Base-by-base conservation (phyloP, 108 stramenopile species). In the Aurantiochytrium sp. region DNA sequence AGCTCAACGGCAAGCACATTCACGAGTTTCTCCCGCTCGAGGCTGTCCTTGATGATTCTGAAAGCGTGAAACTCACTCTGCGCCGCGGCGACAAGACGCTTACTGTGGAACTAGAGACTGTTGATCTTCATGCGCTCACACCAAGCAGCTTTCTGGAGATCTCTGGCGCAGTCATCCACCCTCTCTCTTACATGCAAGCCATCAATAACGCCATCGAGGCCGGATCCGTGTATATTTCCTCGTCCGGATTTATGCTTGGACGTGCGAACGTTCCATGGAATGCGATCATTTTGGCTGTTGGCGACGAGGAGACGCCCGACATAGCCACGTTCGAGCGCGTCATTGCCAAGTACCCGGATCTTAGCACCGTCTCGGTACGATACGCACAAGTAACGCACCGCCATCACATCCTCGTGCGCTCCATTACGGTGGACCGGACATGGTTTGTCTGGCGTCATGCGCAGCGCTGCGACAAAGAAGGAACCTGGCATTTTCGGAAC, bases 181-280 rank as follows among this genome's bases (percentile, higher is more conserved):
- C 90, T 0, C 72, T 92, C 29, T 73, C 88, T 87, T 89, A 88
- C 58, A 88, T 69, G 25, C 88, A 89, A 59, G 88, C 90, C 4
- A 64, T 53, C 14, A 91, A 91, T 47, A 88, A 88, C 72, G 60
- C 90, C 25, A 25, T 92, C 8, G 88, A 88, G 10, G n/a, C 42
- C 18, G 59, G 45, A 4, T 14, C 72, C 58, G 89, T 58, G 12
- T 45, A 72, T 49, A 44, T 91, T 47, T 69, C 89, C 19, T 57
- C 64, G 51, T 12, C 90, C 57, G 92, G 92, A 16, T 91, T 89
- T 91, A 92, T 92, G 90, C 59, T 93, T 45, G 83, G 69, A 21
- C 87, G 87, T 29, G 91, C 91, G 44, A 45, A 87, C 43, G n/a
- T 93, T 16, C 55, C 87, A 25, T 64, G 51, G 19, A 87, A 90